Conservation (phyloP, 2,329 filamentous ascomycete genomes). For the Exophiala bonariae region DNA sequence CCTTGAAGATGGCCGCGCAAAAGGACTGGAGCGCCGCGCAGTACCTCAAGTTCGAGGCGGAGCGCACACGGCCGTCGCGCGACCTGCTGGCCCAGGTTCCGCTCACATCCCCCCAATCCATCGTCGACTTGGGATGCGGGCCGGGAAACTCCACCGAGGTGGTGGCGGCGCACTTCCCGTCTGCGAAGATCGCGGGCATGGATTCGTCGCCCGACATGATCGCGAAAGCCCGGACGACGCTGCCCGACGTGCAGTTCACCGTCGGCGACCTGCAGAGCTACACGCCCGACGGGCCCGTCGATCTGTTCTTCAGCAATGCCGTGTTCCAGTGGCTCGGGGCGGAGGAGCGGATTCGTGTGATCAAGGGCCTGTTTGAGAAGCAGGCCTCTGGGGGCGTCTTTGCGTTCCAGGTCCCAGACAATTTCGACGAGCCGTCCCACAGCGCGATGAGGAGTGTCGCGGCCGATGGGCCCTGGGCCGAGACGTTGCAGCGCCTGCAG, state of each 20-base stretch:
- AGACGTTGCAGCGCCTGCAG: slow-evolving; percentile 28
- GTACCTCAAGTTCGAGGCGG: slow-evolving; percentile 56
- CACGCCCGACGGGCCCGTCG: slow-evolving; percentile 31
- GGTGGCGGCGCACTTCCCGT: slow-evolving; percentile 49
- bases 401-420: slow-evolving; percentile 58
- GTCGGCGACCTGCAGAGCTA: slow-evolving; percentile 50
- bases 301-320: slow-evolving; percentile 58
- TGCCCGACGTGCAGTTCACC: slow-evolving; percentile 47
- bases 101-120: slow-evolving; percentile 39
- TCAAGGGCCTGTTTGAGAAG: slow-evolving; percentile 44
- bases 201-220: slow-evolving; percentile 61
- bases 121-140: slow-evolving; percentile 62
- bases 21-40: slow-evolving; percentile 57
- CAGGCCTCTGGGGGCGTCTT: slow-evolving; percentile 50
- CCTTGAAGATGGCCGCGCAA: neutral
- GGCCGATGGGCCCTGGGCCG: slow-evolving; percentile 40
- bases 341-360: slow-evolving; percentile 44
- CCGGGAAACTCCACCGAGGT: slow-evolving; percentile 59
- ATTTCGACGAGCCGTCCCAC: slow-evolving; percentile 52
- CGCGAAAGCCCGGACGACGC: slow-evolving; percentile 41
- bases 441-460: slow-evolving; percentile 50
- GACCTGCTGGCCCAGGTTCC: slow-evolving; percentile 55
- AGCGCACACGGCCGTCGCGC: slow-evolving; percentile 54
- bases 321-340: slow-evolving; percentile 59
- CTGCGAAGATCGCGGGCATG: slow-evolving; percentile 50